A percentile compares a stretch with the other conserved stretches of the same genome.
phyloP scores from a whole-genome alignment of 2,329 filamentous ascomycete genomes.

The Nemania bipapillata region DNA sequence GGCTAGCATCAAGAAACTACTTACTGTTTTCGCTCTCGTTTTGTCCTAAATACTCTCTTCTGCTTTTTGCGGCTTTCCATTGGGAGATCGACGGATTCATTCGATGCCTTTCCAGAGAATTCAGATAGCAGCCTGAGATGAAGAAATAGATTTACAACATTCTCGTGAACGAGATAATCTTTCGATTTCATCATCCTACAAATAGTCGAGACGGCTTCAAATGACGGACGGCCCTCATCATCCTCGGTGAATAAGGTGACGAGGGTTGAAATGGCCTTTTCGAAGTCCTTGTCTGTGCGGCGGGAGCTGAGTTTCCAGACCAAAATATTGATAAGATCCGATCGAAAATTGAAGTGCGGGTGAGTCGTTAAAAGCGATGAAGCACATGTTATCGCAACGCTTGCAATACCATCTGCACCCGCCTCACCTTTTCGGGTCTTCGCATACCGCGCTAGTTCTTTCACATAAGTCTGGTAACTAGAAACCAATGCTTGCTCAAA shows the following conservation, averaged over 20 bases:
- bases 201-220: slow-evolving; percentile 85
- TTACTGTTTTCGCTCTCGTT: slow-evolving; percentile 77
- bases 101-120: slow-evolving; percentile 84
- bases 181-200: slow-evolving; percentile 95
- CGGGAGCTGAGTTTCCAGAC: slow-evolving; percentile 82
- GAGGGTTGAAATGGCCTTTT: slow-evolving; percentile 79
- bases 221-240: slow-evolving; percentile 86
- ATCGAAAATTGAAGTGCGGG: slow-evolving; percentile 96
- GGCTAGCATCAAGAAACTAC: not conserved
- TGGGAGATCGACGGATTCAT: slow-evolving; percentile 74
- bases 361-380: slow-evolving; percentile 83
- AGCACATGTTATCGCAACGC: slow-evolving; percentile 84
- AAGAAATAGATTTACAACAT: slow-evolving; percentile 88
- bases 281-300: slow-evolving; percentile 77
- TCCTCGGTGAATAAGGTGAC: slow-evolving; percentile 86
- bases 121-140: slow-evolving; percentile 88
- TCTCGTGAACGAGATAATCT: slow-evolving; percentile 84
- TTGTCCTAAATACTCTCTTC: slow-evolving; percentile 87
- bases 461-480: slow-evolving; percentile 86
- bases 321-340: slow-evolving; percentile 86
- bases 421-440: slow-evolving; percentile 60
- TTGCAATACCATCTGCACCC: slow-evolving; percentile 66
- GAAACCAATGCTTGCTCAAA: slow-evolving; percentile 90
- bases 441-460: slow-evolving; percentile 75
- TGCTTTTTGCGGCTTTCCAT: slow-evolving; percentile 72